Evolutionary conservation across 1,284 basidiomycete species (phyloP), one percentile per base, ranked within the genome.

Genomic region (Trametes sp.): DNA sequence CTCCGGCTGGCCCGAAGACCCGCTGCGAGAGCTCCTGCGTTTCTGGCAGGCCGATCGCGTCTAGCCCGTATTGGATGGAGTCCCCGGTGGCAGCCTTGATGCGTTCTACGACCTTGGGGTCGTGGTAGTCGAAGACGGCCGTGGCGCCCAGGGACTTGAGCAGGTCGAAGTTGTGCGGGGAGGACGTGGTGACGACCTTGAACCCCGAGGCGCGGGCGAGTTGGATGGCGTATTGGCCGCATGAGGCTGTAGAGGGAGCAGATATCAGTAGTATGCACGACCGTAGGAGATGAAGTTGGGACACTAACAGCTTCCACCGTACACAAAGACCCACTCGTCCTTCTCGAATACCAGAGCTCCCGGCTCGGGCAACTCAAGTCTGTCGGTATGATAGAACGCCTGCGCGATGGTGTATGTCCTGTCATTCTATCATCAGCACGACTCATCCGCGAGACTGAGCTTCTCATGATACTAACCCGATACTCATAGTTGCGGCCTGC

Each of bases 201-300:
- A 78, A 78, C 16, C 82, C 82, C 1, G 77, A 69, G 7, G 77
- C 57, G 60, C 77, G 76, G 36, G 78, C 78, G 42, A 84, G 74
- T 66, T 83, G 81, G 38, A 83, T 69, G 6, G 78, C 78, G 67
- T 76, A 83, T 33, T 78, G 70, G 0, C 82, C 82, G 38, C 82
- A 80, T 16, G 67, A 65, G 26, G 70, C 72, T 70, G 63, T 4
- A 38, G 38, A 19, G 5, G 36, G 19, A 9, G 13, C 31, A 7
- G 2, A 41, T 38, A 11, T 4, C 8, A 4, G 6, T 23, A 5
- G 31, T 33, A 33, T 33, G 31, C 31, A 5, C 31, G 31, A 11
- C 31, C 31, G 31, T 11, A 11, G 5, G 38, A n/a, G 38, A n/a
- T 19, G 4, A 2, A n/a, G 36, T 24, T 21, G 29, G 35, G 35